Evolutionary conservation across 2,329 filamentous ascomycete species (phyloP).

Genomic region (Fonsecaea monophora): DNA sequence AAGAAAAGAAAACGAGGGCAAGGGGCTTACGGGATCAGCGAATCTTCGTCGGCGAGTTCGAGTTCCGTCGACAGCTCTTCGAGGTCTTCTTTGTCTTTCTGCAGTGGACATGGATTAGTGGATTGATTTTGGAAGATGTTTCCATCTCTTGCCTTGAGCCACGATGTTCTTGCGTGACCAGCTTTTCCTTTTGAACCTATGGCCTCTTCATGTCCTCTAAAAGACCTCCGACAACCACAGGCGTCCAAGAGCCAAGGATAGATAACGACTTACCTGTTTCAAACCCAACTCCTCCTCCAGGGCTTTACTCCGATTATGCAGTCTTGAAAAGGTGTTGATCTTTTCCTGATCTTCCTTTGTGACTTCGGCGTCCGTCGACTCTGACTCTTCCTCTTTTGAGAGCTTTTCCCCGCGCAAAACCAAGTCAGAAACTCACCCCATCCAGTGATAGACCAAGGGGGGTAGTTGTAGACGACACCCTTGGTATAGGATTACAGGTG

Average conservation of each 20-base stretch:
- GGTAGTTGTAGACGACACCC: neutral
- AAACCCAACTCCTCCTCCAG: slow-evolving; percentile 80
- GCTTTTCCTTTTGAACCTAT: neutral
- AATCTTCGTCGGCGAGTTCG: slow-evolving; percentile 91
- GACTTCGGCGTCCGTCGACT: slow-evolving; percentile 83
- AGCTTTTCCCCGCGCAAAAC: slow-evolving; percentile 63
- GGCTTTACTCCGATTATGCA: slow-evolving; percentile 83
- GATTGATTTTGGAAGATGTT: neutral
- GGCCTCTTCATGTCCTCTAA: neutral
- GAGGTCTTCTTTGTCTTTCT: slow-evolving; percentile 99
- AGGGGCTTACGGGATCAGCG: slow-evolving; percentile 78
- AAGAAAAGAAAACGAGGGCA: neutral
- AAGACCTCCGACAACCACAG: neutral
- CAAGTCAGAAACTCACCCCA: slow-evolving; percentile 5
- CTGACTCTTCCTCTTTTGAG: slow-evolving; percentile 86
- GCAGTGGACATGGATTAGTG: slow-evolving; percentile 6
- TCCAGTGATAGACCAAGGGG: neutral
- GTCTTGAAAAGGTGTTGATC: slow-evolving; percentile 95
- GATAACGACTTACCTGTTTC: slow-evolving; percentile 71
- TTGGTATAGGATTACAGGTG: neutral
- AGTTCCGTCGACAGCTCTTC: slow-evolving; percentile 91
- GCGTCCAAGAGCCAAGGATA: neutral
- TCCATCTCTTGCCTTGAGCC: neutral
- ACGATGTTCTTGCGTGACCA: neutral
- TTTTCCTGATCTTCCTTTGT: slow-evolving; percentile 97